Evolutionary conservation across 2,329 filamentous ascomycete species (phyloP), one percentile per base, ranked within the genome.

Genomic region (Penicillium sp.): DNA sequence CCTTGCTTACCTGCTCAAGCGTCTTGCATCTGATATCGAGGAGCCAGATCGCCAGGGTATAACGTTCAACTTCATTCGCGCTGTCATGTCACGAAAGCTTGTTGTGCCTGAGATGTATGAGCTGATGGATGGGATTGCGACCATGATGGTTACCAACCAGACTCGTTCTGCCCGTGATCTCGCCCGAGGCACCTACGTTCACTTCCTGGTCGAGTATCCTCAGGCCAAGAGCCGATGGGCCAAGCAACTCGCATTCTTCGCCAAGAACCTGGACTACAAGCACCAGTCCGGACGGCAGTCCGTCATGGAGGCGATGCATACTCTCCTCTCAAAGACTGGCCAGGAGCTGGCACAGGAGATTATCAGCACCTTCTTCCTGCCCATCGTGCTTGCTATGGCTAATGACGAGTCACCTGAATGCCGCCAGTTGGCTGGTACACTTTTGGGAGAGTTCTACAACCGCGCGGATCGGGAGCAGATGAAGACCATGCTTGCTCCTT

Each of bases 131-230:
- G 87, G 92, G 65, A 88, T 96, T 29, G 91, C 91, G 44, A 87
- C 85, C 3, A 89, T 97, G 71, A 97, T 97, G 92, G 89, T 99
- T 53, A 96, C 90, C 43, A 97, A 97, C 69, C 91, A 96, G 59
- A 92, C 95, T 63, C 89, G 89, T 63, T 87, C 89, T 60, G 93
- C 93, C 2, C 85, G 94, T 49, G 91, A 97, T 70, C 80, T 96
- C 36, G 92, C 93, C 13, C 84, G 94, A 53, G 91, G 91, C 18
- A 89, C 91, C 13, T 99, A 95, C 74, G 89, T 96, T 72, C 91
- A 97, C 63, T 99, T 99, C 76, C 79, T 99, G 52, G 86, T 92
- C 61, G 92, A 97, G 50, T 99, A 97, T 68, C 93, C 94, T 0
- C 94, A 97, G 71, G 91, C 89, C 66, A 92, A 92, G 73, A 89